Conservation (phyloP, 1,139 yeast genomes). For the Magnusiomyces tetraspermus region DNA sequence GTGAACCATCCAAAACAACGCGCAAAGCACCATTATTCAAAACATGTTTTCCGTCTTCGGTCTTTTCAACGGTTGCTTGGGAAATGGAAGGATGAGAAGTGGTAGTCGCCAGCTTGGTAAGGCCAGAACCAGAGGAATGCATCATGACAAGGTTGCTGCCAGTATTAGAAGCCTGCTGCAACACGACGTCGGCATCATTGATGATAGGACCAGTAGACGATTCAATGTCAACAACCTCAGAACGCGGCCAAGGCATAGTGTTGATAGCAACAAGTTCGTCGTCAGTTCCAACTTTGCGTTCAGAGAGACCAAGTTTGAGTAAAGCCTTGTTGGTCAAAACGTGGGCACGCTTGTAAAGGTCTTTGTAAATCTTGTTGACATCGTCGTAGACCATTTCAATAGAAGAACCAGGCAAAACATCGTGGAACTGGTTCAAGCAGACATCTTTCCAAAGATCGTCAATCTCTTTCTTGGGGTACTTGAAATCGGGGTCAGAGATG, state of each 20-base stretch:
- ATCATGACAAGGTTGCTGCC: slow-evolving; percentile 16
- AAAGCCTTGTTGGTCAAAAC: slow-evolving; percentile 47
- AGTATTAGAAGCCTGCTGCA: slow-evolving; percentile 11
- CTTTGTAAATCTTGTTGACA: slow-evolving; percentile 68
- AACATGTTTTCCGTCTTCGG: slow-evolving; percentile 35
- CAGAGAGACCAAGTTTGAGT: slow-evolving; percentile 33
- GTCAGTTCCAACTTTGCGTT: slow-evolving; percentile 12
- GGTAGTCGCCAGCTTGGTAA: slow-evolving; percentile 16
- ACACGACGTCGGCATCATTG: slow-evolving; percentile 11
- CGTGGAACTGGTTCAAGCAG: slow-evolving; percentile 89
- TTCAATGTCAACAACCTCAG: slow-evolving; percentile 42
- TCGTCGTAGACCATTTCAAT: slow-evolving; percentile 94
- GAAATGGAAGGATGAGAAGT: background rate
- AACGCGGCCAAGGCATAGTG: slow-evolving; percentile 62
- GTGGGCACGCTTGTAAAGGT: slow-evolving; percentile 46
- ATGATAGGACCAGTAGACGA: slow-evolving; percentile 2
- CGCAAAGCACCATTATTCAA: slow-evolving; percentile 53
- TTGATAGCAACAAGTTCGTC: slow-evolving; percentile 36
- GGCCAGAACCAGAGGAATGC: slow-evolving; percentile 16
- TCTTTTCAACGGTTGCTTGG: slow-evolving; percentile 10
- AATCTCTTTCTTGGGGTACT: slow-evolving; percentile 61
- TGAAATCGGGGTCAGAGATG: slow-evolving; percentile 41
- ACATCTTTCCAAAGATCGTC: slow-evolving; percentile 78
- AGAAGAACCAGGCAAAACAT: slow-evolving; percentile 92
- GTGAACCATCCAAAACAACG: slow-evolving; percentile 56